Base-by-base conservation (phyloP, 768 basidiomycete genomes). In the Suillus subluteus region DNA sequence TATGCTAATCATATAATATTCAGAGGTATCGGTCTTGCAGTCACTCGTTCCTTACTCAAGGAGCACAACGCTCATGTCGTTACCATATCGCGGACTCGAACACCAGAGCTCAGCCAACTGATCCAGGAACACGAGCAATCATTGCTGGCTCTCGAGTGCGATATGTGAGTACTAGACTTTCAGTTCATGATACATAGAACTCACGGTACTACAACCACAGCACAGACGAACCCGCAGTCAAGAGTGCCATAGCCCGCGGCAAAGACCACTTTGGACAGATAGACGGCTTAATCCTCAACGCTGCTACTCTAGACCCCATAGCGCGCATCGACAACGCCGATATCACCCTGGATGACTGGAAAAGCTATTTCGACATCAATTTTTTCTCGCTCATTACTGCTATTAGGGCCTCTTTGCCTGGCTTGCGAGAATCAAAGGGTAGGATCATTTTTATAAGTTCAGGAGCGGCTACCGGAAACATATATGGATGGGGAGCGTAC, bases 211-310 rank as follows among this genome's bases (percentile, higher is more conserved):
- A 59, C 35, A 30, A 62, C 18, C 41, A 52, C 77, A 95, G 94
- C 65, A 79, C 91, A 54, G 82, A 91, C 67, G 84, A 88, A 69
- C 66, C 78, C 21, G 84, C 82, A 7, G 77, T 91, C 68, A n/a
- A 70, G 77, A n/a, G 90, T 88, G 18, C 86, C 96, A 66, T 66
- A 75, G 37, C 78, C 77, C 30, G 89, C 85, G 15, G 73, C 81
- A 52, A 80, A 83, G 66, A 86, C 18, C 41, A 61, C 41, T 93
- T 86, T 75, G 82, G 87, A 30, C 80, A 82, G 55, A 81, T 96
- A 65, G 94, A 96, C 75, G 90, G 85, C 32, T 79, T 98, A 66
- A 78, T 97, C 66, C 82, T 98, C 62, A 98, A 95, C 70, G 96
- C 95, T n/a, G 96, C 86, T 5, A 86, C 84, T 0, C 77, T 96